These are phyloP conservation scores for Crithidia thermophila DNA, from an alignment of 208 protist species.

Conservation along the genomic window DNA sequence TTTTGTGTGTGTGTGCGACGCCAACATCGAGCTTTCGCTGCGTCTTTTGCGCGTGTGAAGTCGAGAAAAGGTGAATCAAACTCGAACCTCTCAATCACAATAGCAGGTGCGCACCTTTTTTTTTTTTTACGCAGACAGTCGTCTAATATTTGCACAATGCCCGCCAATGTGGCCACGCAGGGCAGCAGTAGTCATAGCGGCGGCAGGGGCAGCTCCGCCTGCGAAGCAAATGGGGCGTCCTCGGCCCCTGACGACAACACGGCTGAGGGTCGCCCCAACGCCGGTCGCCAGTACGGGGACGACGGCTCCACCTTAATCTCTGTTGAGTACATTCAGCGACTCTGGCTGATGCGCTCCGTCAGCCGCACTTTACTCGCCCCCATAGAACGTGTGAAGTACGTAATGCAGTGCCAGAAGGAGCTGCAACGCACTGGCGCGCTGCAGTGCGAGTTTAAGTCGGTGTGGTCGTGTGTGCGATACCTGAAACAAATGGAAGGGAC, in stretches of 20 bases:
- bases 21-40: too few species aligned
- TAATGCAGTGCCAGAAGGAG: conserved; percentile 81
- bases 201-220: neutral
- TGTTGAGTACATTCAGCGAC: conserved; percentile 52
- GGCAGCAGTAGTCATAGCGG: conserved; percentile 16
- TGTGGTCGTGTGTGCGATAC: conserved; percentile 61
- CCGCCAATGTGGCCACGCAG: conserved; percentile 7
- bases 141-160: conserved; percentile 12
- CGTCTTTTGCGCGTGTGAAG: too few species aligned
- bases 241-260: neutral
- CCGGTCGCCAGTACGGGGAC: neutral
- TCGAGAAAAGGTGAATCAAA: too few species aligned
- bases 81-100: conserved; percentile 5
- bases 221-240: conserved; percentile 1
- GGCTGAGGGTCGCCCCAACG: neutral
- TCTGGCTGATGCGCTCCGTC: conserved; percentile 53
- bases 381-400: conserved; percentile 84
- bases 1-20: too few species aligned
- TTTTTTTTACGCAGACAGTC: conserved; percentile 2
- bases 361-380: conserved; percentile 70
- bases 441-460: conserved; percentile 47
- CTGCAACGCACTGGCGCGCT: conserved; percentile 59
- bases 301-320: conserved; percentile 40
- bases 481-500: conserved; percentile 56
- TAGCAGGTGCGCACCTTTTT: conserved; percentile 7